Percentiles rank a stretch among this genome's conserved stretches.
These are phyloP conservation scores for Lolium rigidum DNA, from an alignment of 176 grass and related monocot species.

Conservation along the genomic window DNA sequence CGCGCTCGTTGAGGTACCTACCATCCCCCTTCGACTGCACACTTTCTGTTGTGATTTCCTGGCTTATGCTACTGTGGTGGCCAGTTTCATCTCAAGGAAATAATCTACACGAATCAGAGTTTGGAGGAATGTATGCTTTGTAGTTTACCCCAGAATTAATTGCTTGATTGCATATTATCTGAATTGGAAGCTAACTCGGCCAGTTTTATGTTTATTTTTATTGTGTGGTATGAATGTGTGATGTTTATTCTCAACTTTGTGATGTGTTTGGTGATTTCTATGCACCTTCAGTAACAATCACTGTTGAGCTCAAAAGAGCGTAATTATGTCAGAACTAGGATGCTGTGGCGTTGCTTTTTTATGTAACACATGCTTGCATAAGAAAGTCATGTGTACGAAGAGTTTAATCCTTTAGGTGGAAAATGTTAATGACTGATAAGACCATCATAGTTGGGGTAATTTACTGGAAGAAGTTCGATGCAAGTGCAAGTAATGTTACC, in stretches of 20 bases:
- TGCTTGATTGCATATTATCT: background rate
- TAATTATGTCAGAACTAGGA: background rate
- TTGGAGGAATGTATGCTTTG: background rate
- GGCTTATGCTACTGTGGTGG: background rate
- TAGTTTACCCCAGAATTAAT: background rate
- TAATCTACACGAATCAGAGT: background rate
- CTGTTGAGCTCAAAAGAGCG: background rate
- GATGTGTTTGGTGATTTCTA: background rate
- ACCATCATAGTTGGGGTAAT: background rate
- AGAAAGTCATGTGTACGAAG: background rate
- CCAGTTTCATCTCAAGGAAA: constrained; percentile 11
- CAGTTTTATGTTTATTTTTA: background rate
- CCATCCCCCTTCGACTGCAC: background rate
- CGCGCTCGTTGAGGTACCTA: constrained; percentile 82
- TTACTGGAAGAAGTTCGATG: no score
- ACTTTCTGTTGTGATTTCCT: background rate
- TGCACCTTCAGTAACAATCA: background rate
- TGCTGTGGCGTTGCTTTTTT: background rate
- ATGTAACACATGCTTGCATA: background rate
- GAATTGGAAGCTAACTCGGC: background rate
- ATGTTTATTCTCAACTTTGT: background rate
- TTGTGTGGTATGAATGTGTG: constrained; percentile 2
- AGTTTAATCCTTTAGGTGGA: background rate
- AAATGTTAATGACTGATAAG: constrained; percentile 24
- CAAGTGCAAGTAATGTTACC: background rate